Evolutionary conservation across 23 red algal species (phyloP), one percentile per base, ranked within the genome.

Genomic region (Gracilaria gracilis): DNA sequence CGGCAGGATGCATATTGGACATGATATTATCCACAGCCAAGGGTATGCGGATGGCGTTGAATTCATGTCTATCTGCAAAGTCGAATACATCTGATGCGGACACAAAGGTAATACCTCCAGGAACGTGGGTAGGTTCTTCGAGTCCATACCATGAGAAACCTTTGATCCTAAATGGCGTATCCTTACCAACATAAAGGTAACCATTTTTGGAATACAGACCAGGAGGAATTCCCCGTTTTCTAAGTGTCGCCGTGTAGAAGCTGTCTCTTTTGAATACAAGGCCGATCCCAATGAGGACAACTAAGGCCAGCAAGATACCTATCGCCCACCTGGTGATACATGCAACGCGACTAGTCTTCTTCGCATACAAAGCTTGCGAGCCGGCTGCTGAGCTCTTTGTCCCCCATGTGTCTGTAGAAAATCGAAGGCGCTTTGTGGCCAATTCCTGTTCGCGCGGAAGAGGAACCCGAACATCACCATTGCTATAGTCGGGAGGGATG

Each of bases 111-210:
- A 92, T 40, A 25, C 88, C 88, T 15, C 61, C 79, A 23, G 88
- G 88, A 38, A 83, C 37, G 20, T 48, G 42, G 21, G 33, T 28
- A 12, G 57, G 36, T 61, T 69, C 79, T 57, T 92, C 88, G 17
- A 92, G 65, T 12, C 88, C 88, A 76, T 72, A 92, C 88, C 88
- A 92, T 55, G 88, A 92, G 47, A 92, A 83, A 40, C 88, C 88
- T 49, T 92, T 92, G 36, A 92, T 82, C 31, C 51, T 40, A 57
- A 92, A 92, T 16, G 58, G 88, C 28, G 76, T 83, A 35, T 82
- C 46, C 39, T 89, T 57, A 20, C 88, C 88, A 9, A 92, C 77
- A 40, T 92, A 83, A 49, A 92, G 78, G 5, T 70, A 15, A 13
- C 88, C 88, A 75, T 82, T 32, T 29, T 61, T 61, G n/a, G 77